phyloP scores from a whole-genome alignment of 2,329 filamentous ascomycete genomes.

The Alternaria gaisen region DNA sequence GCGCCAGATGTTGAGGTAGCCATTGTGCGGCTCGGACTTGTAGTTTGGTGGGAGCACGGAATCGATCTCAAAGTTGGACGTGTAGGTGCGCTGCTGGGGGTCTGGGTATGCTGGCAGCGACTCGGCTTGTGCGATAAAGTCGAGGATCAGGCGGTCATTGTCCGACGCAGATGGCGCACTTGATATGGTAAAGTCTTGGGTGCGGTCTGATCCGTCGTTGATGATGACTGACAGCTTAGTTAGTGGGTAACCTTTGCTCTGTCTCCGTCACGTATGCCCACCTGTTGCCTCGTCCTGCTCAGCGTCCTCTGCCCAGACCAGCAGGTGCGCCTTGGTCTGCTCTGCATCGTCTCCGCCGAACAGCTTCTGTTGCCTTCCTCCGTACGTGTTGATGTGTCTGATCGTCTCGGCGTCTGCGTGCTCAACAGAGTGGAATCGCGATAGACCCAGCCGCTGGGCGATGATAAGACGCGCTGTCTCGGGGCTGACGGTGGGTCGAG shows the following conservation, averaged over 20 bases:
- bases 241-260: slow-evolving; percentile 18
- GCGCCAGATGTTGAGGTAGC: slow-evolving; percentile 41
- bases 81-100: slow-evolving; percentile 38
- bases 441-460: slow-evolving; percentile 61
- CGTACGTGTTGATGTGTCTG: slow-evolving; percentile 58
- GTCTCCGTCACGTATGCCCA: slow-evolving; percentile 24
- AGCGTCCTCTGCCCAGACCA: slow-evolving; percentile 55
- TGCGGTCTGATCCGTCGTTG: slow-evolving; percentile 22
- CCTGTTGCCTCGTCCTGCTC: slow-evolving; percentile 45
- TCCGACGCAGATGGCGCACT: slow-evolving; percentile 43
- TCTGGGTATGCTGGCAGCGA: slow-evolving; percentile 40
- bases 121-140: slow-evolving; percentile 49
- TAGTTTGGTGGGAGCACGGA: slow-evolving; percentile 28
- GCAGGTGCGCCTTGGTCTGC: slow-evolving; percentile 37
- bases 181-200: slow-evolving; percentile 44
- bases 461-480: slow-evolving; percentile 60
- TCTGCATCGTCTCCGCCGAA: slow-evolving; percentile 46
- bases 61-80: slow-evolving; percentile 34
- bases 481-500: slow-evolving; percentile 48
- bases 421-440: slow-evolving; percentile 58
- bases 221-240: slow-evolving; percentile 37
- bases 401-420: slow-evolving; percentile 53
- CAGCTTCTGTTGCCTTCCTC: slow-evolving; percentile 51
- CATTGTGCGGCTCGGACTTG: slow-evolving; percentile 36
- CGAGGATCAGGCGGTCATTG: slow-evolving; percentile 48